These are phyloP conservation scores for Mortierella sp. DNA, from an alignment of 371 early-diverging fungal genomes.

Conservation along the genomic window DNA sequence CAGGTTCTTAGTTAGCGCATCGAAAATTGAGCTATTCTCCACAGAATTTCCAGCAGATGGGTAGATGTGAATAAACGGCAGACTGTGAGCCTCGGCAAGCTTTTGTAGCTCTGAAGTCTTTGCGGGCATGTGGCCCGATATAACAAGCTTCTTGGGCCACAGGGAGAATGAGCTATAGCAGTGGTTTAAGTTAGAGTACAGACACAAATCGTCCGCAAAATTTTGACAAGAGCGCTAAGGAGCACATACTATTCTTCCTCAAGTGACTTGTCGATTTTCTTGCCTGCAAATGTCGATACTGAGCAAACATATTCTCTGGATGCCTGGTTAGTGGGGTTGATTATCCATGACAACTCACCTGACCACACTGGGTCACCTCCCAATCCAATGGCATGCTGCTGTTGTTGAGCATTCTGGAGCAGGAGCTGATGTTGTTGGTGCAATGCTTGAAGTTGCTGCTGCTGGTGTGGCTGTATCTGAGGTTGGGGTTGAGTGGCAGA, in stretches of 20 bases:
- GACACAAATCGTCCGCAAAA: not conserved
- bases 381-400: slow-evolving; percentile 30
- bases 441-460: slow-evolving; percentile 53
- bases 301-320: slow-evolving; percentile 61
- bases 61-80: slow-evolving; percentile 68
- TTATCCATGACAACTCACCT: slow-evolving; percentile 71
- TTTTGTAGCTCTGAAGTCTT: slow-evolving; percentile 61
- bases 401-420: slow-evolving; percentile 45
- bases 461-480: slow-evolving; percentile 26
- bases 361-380: slow-evolving; percentile 66
- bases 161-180: slow-evolving; percentile 45
- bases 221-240: not conserved
- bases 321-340: slow-evolving; percentile 57
- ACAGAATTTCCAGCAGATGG: slow-evolving; percentile 58
- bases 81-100: slow-evolving; percentile 61
- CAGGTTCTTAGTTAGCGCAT: slow-evolving; percentile 60
- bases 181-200: slow-evolving; percentile 21
- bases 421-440: slow-evolving; percentile 53
- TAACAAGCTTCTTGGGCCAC: slow-evolving; percentile 68
- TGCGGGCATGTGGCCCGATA: slow-evolving; percentile 65
- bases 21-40: slow-evolving; percentile 66
- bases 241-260: slow-evolving; percentile 66
- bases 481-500: slow-evolving; percentile 29
- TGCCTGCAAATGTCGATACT: slow-evolving; percentile 65
- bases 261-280: slow-evolving; percentile 54